A percentile compares a stretch with the other conserved stretches of the same genome.
These are phyloP conservation scores for Sherardia arvensis DNA, from an alignment of 257 asterid genomes.

Conservation along the genomic window DNA sequence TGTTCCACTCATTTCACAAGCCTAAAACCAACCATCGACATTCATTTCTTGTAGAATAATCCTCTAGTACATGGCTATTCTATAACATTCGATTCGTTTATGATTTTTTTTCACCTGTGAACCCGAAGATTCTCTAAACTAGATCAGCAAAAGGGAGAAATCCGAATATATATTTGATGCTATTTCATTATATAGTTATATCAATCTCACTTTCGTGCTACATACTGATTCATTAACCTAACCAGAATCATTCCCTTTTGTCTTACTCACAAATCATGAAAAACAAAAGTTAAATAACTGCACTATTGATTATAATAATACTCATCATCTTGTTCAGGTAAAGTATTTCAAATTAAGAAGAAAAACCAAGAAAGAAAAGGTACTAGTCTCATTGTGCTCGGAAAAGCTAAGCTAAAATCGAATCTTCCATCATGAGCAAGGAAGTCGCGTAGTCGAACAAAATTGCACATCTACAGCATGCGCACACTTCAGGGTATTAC, in stretches of 20 bases:
- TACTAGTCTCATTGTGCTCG: neutral
- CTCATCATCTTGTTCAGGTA: neutral
- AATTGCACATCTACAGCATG: constrained; percentile 11
- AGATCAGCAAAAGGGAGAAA: neutral
- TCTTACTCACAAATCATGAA: neutral
- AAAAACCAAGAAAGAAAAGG: neutral
- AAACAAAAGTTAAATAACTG: neutral
- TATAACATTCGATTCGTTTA: constrained; percentile 2
- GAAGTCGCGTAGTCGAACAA: constrained; percentile 1
- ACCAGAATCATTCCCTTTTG: neutral
- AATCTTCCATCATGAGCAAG: neutral
- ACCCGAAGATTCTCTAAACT: constrained; percentile 5
- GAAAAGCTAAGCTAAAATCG: neutral
- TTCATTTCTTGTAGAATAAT: constrained; percentile 31
- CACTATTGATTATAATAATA: neutral
- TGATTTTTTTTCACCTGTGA: neutral
- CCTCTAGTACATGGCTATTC: constrained; percentile 2
- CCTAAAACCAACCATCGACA: constrained; percentile 15
- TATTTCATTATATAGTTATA: neutral
- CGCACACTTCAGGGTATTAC: neutral
- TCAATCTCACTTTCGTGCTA: neutral
- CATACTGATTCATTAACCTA: neutral
- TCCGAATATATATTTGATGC: neutral
- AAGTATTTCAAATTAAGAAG: neutral
- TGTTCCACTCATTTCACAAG: constrained; percentile 22